Conservation (phyloP, 768 basidiomycete genomes). For the Mycena filopes region DNA sequence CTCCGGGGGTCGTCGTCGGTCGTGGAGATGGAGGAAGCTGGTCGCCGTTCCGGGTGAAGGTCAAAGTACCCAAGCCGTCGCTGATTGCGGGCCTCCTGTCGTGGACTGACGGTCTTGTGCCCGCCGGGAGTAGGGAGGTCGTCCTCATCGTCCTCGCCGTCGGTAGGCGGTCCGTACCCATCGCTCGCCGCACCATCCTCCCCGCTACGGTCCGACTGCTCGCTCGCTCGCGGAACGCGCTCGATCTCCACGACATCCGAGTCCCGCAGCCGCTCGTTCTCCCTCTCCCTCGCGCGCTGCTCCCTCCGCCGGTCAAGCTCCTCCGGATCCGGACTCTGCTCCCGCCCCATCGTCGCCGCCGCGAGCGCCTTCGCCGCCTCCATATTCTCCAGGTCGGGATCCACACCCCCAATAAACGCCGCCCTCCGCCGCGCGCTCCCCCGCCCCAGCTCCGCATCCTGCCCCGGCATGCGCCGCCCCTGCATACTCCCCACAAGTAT, state of each 20-base stretch:
- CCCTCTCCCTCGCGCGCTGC: conserved; percentile 41
- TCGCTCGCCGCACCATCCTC: conserved; percentile 33
- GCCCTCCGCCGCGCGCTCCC: conserved; percentile 45
- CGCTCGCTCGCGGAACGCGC: conserved; percentile 53
- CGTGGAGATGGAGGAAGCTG: conserved; percentile 36
- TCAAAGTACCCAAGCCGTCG: conserved; percentile 79
- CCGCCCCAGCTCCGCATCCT: conserved; percentile 55
- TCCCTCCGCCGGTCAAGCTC: conserved; percentile 49
- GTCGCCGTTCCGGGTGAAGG: conserved; percentile 78
- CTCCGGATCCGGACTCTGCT: conserved; percentile 27
- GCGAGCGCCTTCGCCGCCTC: conserved; percentile 81
- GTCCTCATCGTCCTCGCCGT: conserved; percentile 29
- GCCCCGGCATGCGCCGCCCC: conserved; percentile 60
- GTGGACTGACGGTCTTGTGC: conserved; percentile 33
- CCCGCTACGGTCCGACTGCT: conserved; percentile 26
- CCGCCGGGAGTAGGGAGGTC: conserved; percentile 20
- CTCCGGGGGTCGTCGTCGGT: conserved; percentile 48
- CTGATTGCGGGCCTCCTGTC: conserved; percentile 48
- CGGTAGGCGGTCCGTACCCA: conserved; percentile 11
- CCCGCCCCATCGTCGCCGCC: conserved; percentile 44
- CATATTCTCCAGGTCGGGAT: conserved; percentile 78
- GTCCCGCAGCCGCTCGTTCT: conserved; percentile 52
- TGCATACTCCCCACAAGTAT: conserved; percentile 74
- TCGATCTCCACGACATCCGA: conserved; percentile 63
- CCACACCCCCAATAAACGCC: conserved; percentile 45